These are phyloP conservation scores for Cyclotella kingstonii DNA, from an alignment of 108 stramenopile species.

Conservation along the genomic window DNA sequence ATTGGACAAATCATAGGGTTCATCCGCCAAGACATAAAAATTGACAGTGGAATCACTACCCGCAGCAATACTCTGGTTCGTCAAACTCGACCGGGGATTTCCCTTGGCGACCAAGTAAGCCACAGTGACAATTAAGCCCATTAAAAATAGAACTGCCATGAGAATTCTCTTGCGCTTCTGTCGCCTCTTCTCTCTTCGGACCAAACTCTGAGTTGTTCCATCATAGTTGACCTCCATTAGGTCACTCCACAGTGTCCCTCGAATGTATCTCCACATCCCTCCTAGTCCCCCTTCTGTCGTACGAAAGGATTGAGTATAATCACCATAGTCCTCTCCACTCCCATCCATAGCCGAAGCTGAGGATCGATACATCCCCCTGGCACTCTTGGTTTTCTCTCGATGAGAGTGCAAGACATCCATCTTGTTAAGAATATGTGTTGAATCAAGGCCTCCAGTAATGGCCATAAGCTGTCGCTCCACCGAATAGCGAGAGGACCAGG, in stretches of 20 bases:
- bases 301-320: constrained; percentile 18
- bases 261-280: constrained; percentile 33
- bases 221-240: constrained; percentile 32
- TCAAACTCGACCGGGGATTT: constrained; percentile 2
- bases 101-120: constrained; percentile 28
- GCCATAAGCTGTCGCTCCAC: constrained; percentile 51
- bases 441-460: constrained; percentile 47
- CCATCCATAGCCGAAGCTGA: constrained; percentile 41
- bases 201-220: constrained; percentile 51
- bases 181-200: constrained; percentile 30
- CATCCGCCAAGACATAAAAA: constrained; percentile 76
- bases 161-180: constrained; percentile 22
- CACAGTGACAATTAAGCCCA: constrained; percentile 10
- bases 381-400: constrained; percentile 36
- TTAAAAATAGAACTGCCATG: constrained; percentile 10
- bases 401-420: constrained; percentile 37
- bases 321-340: constrained; percentile 29
- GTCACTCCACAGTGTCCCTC: constrained; percentile 49
- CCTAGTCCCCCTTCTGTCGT: constrained; percentile 12
- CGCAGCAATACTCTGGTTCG: neutral
- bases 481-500: constrained; percentile 69
- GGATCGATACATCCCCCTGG: constrained; percentile 39
- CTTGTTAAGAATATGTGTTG: constrained; percentile 28
- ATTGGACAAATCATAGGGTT: constrained; percentile 52
- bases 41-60: constrained; percentile 18